Evolutionary conservation across 805 yeast species (phyloP), one percentile per base, ranked within the genome.

Genomic region (Metschnikowia picachoensis): DNA sequence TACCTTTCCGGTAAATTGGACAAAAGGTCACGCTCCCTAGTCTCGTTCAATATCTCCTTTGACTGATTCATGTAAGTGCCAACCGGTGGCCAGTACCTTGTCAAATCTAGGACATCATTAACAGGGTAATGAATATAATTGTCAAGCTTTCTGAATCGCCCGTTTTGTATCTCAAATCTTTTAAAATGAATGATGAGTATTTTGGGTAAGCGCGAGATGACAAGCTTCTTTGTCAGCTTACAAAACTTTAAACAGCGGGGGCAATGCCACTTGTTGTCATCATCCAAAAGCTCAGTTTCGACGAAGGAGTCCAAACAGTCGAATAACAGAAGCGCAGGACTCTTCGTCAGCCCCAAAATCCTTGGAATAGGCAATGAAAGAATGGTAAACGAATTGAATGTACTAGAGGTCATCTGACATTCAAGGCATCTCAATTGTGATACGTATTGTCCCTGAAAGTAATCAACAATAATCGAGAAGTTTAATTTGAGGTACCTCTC

Each of bases 371-470:
- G 97, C 44, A 91, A 69, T 30, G 91, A 80, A 44, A 91, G 68
- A 13, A 83, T 83, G 30, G 91, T 82, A 61, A 87, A 91, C 1
- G 96, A 79, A 56, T 85, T 89, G 60, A 82, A 91, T 0, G 96
- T 87, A 0, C 96, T 88, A 0, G 96, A 88, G 0, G 95, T 87
- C 29, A 72, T 72, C 1, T 74, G 73, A 65, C 98, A 91, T 30
- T 73, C 77, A 39, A 82, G 64, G 64, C 98, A 91, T 56, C 73
- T 77, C 57, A 91, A 70, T 44, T 79, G 83, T n/a, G 95, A 86
- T 40, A 85, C 75, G 57, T 84, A 86, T 64, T 91, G 97, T 1
- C 97, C 98, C 60, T 88, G 95, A 61, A 88, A 88, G 42, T 80
- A 76, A 54, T 87, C 91, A 2, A 87, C 94, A 20, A 91, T 76